phyloP scores from a whole-genome alignment of 2,329 filamentous ascomycete genomes.

The Aureobasidium lini region DNA sequence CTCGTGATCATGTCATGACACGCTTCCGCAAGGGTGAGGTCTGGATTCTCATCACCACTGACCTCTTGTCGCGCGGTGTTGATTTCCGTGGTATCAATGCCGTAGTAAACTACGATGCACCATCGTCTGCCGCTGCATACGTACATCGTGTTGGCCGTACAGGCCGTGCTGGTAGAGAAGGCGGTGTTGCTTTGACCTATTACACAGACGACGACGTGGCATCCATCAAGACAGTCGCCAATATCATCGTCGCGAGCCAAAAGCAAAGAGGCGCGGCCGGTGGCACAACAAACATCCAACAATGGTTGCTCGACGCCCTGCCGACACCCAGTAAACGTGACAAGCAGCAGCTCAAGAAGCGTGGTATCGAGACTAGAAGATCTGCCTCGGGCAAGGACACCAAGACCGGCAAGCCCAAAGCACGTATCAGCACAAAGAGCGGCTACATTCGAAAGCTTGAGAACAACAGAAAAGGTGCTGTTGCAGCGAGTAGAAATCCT shows the following conservation, averaged over 20 bases:
- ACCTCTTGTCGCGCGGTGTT: conserved; percentile 82
- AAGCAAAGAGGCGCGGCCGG: conserved; percentile 52
- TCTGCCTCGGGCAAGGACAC: conserved; percentile 33
- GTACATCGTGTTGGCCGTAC: conserved; percentile 91
- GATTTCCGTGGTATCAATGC: conserved; percentile 94
- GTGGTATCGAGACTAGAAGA: conserved; percentile 69
- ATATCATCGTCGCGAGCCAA: conserved; percentile 80
- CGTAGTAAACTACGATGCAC: conserved; percentile 96
- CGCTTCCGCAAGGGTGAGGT: conserved; percentile 86
- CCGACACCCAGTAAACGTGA: conserved; percentile 78
- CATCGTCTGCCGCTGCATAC: conserved; percentile 81
- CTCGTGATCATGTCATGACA: conserved; percentile 74
- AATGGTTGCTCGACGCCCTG: conserved; percentile 82
- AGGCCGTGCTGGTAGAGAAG: conserved; percentile 76
- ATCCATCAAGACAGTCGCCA: conserved; percentile 83
- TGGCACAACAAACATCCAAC: conserved; percentile 53
- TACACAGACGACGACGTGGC: conserved; percentile 94
- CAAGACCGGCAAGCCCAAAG: conserved; percentile 41
- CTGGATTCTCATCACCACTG: conserved; percentile 94
- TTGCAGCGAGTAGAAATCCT: conserved; percentile 26
- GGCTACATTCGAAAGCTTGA: conserved; percentile 64
- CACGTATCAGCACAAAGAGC: conserved; percentile 76
- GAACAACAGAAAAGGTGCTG: conserved; percentile 49
- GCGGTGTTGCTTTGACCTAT: conserved; percentile 84
- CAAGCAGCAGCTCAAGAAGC: conserved; percentile 71